Percentiles rank a stretch among this genome's conserved stretches.
Evolutionary conservation across 1,284 basidiomycete genomes (phyloP).

Genomic region (Cystobasidiaceae sp.): DNA sequence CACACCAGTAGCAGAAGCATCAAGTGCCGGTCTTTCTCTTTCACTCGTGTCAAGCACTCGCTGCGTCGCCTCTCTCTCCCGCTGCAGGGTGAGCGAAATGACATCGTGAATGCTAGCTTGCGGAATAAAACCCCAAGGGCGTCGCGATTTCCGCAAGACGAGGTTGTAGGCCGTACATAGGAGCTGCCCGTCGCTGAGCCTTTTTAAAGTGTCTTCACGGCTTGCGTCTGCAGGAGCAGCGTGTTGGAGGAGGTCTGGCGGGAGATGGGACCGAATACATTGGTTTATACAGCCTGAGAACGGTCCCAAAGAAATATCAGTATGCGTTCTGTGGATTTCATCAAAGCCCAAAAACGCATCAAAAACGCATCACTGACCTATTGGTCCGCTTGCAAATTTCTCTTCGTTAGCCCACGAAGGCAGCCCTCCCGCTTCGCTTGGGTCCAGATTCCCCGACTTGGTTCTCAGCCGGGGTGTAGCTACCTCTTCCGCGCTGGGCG

Average conservation of each 20-base stretch:
- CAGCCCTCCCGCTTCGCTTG: background rate
- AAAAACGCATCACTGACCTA: slow-evolving; percentile 52
- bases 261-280: slow-evolving; percentile 54
- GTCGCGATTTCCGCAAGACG: slow-evolving; percentile 67
- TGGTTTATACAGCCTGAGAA: slow-evolving; percentile 58
- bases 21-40: slow-evolving; percentile 44
- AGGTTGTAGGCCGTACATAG: slow-evolving; percentile 74
- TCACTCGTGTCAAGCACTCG: background rate
- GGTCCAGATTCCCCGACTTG: background rate
- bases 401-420: slow-evolving; percentile 64
- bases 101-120: slow-evolving; percentile 72
- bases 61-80: slow-evolving; percentile 40
- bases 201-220: slow-evolving; percentile 36
- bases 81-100: slow-evolving; percentile 46
- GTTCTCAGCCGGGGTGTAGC: background rate
- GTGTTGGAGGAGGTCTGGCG: slow-evolving; percentile 47
- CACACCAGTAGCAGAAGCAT: background rate
- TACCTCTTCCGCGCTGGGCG: slow-evolving; percentile 39
- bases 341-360: background rate
- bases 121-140: slow-evolving; percentile 82
- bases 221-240: slow-evolving; percentile 44
- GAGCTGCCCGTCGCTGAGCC: slow-evolving; percentile 62
- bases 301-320: background rate
- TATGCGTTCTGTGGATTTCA: too few species aligned
- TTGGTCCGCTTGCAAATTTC: slow-evolving; percentile 55